Evolutionary conservation across 2,329 filamentous ascomycete genomes (phyloP), one percentile per base, ranked within the genome.

Genomic region (Gnomoniopsis smithogilvyi): DNA sequence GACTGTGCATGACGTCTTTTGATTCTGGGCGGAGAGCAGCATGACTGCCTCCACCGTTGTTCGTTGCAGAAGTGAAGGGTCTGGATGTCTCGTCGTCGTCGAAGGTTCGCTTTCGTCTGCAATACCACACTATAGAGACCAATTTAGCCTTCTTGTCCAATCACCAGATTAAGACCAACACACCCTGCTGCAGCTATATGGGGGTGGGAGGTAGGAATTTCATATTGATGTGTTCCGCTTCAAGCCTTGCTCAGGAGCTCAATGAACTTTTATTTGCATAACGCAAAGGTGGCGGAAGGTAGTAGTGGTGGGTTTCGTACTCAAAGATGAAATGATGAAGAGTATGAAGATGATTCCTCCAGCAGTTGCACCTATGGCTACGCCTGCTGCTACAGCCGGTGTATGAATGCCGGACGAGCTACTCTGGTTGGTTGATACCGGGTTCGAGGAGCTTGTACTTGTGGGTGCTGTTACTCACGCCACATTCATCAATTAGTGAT

Each of bases 91-190:
- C 22, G 1, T n/a, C 1, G 10, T 50, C 30, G 6, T 30, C 15
- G 14, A 1, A 22, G 21, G 54, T 33, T 21, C 11, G 49, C n/a
- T 38, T 53, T 38, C 56, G 46, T 22, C 50, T 46, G 6, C 52
- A 52, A 19, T 58, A 58, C 56, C 56, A 58, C 56, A 58, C 52
- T 22, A 49, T 6, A 14, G 34, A 51, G 7, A 24, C 10, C n/a
- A 26, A 26, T 22, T 12, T 22, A 48, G 17, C 10, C 22, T 19
- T 48, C 6, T 11, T 19, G 41, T 45, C 19, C 21, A 14, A 48
- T n/a, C n/a, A n/a, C n/a, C n/a, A n/a, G n/a, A n/a, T n/a, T n/a
- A n/a, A n/a, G n/a, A n/a, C n/a, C n/a, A n/a, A n/a, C n/a, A n/a
- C n/a, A n/a, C n/a, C n/a, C n/a, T n/a, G n/a, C n/a, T n/a, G n/a